Conservation (phyloP, 1,284 basidiomycete genomes). For the Fomitiporia mediterranea region DNA sequence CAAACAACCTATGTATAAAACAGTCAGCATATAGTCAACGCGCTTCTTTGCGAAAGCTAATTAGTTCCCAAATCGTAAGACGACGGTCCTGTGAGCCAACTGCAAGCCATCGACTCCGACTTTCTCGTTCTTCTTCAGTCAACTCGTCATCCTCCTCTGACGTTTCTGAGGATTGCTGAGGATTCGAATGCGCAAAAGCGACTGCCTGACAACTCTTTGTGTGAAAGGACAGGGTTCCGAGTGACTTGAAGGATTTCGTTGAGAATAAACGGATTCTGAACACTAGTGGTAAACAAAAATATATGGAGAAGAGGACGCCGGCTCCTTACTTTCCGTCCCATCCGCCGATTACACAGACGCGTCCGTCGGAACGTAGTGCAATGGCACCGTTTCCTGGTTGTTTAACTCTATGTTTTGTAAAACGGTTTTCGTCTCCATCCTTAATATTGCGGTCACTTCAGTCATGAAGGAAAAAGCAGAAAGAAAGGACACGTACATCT, state of each 20-base stretch:
- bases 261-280: slow-evolving; percentile 74
- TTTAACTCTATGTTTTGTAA: slow-evolving; percentile 51
- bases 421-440: not conserved
- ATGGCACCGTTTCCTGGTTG: slow-evolving; percentile 74
- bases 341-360: slow-evolving; percentile 76
- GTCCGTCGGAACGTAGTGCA: slow-evolving; percentile 69
- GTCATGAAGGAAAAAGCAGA: not conserved
- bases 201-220: slow-evolving; percentile 68
- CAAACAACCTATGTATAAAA: too few relatives aligned
- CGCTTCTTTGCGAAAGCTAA: slow-evolving; percentile 47
- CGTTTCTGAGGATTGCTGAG: slow-evolving; percentile 9
- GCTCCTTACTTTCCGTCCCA: slow-evolving; percentile 81
- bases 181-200: slow-evolving; percentile 49
- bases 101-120: slow-evolving; percentile 62
- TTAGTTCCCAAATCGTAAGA: slow-evolving; percentile 75
- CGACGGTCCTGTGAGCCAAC: slow-evolving; percentile 71
- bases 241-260: slow-evolving; percentile 66
- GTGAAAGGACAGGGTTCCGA: slow-evolving; percentile 79
- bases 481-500: slow-evolving; percentile 35
- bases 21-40: too few relatives aligned
- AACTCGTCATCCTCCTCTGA: slow-evolving; percentile 45
- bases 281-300: not conserved
- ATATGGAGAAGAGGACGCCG: not conserved
- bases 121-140: slow-evolving; percentile 44
- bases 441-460: not conserved